A percentile compares a stretch with the other conserved stretches of the same genome.
Evolutionary conservation across 345 rosid genomes (phyloP).

Genomic region (Hypericum perforatum): DNA sequence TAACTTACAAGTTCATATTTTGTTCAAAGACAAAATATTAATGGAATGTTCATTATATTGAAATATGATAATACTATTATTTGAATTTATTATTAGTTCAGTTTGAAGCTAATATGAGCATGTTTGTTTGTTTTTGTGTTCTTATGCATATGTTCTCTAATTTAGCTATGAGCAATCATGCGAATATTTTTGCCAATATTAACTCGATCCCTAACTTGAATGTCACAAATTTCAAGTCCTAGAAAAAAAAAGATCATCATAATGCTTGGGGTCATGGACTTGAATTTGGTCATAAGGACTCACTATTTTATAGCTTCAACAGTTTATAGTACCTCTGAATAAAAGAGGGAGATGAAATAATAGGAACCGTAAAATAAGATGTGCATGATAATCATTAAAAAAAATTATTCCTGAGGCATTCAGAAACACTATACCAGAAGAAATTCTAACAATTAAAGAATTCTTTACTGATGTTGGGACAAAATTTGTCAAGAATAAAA

Average conservation of each 20-base stretch:
- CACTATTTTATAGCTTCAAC: not conserved
- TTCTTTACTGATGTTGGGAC: not conserved
- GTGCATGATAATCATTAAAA: slow-evolving; percentile 4
- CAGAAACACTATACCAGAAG: not conserved
- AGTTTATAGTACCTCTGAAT: not conserved
- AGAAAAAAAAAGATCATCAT: not conserved
- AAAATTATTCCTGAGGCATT: not conserved
- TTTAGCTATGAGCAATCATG: no score
- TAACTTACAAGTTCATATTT: no score
- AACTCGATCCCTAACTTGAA: slow-evolving; percentile 4
- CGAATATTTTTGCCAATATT: not conserved
- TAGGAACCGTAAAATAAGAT: slow-evolving; percentile 6
- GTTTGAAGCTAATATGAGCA: not conserved
- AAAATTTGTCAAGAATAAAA: not conserved
- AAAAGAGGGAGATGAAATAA: not conserved
- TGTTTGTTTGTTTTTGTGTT: not conserved
- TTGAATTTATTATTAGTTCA: no score
- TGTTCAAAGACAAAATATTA: slow-evolving; percentile 3
- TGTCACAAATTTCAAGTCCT: slow-evolving; percentile 4
- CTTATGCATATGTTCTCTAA: not conserved
- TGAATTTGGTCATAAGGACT: slow-evolving; percentile 5
- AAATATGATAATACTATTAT: not conserved
- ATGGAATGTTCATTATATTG: not conserved
- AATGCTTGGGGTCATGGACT: slow-evolving; percentile 4
- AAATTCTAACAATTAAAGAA: not conserved